phyloP scores from a whole-genome alignment of 192 early-diverging fungal genomes.

The Podila horticola region DNA sequence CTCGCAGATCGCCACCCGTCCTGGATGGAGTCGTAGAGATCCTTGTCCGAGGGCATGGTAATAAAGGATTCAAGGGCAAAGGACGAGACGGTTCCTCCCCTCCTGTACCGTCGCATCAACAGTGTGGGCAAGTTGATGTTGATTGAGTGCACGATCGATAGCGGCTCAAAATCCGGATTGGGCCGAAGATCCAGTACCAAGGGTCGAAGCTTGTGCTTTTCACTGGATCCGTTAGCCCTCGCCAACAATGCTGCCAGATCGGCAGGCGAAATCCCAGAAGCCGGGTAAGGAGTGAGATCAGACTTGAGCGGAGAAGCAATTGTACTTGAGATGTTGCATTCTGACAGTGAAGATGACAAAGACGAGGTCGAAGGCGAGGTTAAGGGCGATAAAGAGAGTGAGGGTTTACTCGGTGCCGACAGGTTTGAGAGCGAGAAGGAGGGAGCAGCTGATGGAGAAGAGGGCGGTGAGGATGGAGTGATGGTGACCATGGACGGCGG shows the following conservation, averaged over 20 bases:
- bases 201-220: slow-evolving; percentile 9
- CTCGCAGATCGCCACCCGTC: slow-evolving; percentile 23
- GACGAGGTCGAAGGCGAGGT: slow-evolving; percentile 41
- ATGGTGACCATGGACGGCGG: slow-evolving; percentile 5
- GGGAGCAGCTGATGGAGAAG: slow-evolving; percentile 11
- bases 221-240: background rate
- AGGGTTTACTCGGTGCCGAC: slow-evolving; percentile 3
- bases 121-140: slow-evolving; percentile 66
- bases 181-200: slow-evolving; percentile 35
- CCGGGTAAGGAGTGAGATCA: slow-evolving; percentile 41
- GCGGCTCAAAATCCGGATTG: slow-evolving; percentile 37
- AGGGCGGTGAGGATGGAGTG: slow-evolving; percentile 15
- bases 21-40: slow-evolving; percentile 49
- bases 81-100: slow-evolving; percentile 58
- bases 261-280: slow-evolving; percentile 15
- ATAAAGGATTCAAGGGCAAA: slow-evolving; percentile 66
- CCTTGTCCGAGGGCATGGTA: slow-evolving; percentile 59
- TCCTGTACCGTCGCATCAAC: slow-evolving; percentile 59
- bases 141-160: slow-evolving; percentile 52
- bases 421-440: slow-evolving; percentile 13
- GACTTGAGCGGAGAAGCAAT: slow-evolving; percentile 33
- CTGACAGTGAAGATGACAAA: slow-evolving; percentile 9
- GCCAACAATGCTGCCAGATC: slow-evolving; percentile 27
- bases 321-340: background rate
- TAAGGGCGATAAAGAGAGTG: slow-evolving; percentile 20